These are phyloP conservation scores for Phytophthora hibernalis DNA, from an alignment of 352 stramenopile genomes.

Conservation along the genomic window DNA sequence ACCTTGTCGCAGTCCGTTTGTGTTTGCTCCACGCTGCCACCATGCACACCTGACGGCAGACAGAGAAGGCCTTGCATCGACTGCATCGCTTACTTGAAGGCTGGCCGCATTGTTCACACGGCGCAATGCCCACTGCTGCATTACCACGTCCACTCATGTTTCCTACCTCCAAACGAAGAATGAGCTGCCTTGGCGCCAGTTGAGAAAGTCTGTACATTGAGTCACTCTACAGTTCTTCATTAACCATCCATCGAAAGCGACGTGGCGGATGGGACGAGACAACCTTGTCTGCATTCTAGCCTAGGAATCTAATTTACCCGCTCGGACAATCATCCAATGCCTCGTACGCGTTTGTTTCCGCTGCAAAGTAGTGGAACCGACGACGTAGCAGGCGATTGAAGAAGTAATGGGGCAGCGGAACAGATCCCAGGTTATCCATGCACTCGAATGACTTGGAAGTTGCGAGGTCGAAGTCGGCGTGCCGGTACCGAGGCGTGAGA, in stretches of 20 bases:
- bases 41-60: constrained; percentile 39
- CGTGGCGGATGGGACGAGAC: constrained; percentile 16
- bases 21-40: constrained; percentile 31
- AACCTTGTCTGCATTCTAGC: constrained; percentile 22
- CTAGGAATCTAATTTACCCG: constrained; percentile 22
- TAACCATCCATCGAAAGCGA: constrained; percentile 12
- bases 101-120: constrained; percentile 37
- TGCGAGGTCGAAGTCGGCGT: constrained; percentile 32
- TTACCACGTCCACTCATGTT: not conserved
- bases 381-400: constrained; percentile 47
- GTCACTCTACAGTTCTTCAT: constrained; percentile 19
- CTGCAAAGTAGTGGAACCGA: constrained; percentile 55
- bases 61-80: constrained; percentile 34
- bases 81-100: constrained; percentile 34
- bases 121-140: not conserved
- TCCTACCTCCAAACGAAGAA: constrained; percentile 9
- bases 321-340: constrained; percentile 39
- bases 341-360: constrained; percentile 50
- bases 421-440: constrained; percentile 50
- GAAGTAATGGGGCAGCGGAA: constrained; percentile 44
- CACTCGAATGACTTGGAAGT: constrained; percentile 51
- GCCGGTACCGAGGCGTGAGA: constrained; percentile 39
- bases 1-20: constrained; percentile 38
- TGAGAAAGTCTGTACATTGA: constrained; percentile 29
- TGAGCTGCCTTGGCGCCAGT: constrained; percentile 15